These are phyloP conservation scores for Botrytis tulipae DNA, from an alignment of 2,329 filamentous ascomycete genomes.

Conservation along the genomic window DNA sequence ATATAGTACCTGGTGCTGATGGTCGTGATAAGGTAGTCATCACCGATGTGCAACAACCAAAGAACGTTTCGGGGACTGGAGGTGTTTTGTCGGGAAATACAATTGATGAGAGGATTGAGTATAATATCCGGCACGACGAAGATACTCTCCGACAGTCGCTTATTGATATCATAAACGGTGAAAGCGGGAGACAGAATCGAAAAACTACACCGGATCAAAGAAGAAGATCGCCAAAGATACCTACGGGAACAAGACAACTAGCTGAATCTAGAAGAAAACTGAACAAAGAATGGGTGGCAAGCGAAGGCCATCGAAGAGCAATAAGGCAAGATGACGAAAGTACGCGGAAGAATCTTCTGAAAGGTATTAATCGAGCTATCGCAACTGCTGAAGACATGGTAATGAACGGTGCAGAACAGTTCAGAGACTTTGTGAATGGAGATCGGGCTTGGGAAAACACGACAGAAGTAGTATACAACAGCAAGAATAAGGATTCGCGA, in stretches of 20 bases:
- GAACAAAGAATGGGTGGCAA: background rate
- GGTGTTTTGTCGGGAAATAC: background rate
- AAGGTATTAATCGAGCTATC: background rate
- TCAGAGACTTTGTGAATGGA: background rate
- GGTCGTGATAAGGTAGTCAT: background rate
- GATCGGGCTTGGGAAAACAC: background rate
- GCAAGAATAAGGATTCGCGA: background rate
- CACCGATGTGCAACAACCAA: background rate
- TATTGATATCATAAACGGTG: background rate
- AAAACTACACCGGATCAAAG: background rate
- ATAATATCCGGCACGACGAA: background rate
- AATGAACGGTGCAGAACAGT: background rate
- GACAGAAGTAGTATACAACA: background rate
- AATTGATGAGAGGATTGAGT: background rate
- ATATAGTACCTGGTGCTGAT: background rate
- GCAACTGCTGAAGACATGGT: background rate
- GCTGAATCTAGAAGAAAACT: slow-evolving; percentile 9
- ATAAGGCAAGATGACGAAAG: slow-evolving; percentile 1
- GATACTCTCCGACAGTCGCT: background rate
- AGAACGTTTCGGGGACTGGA: background rate
- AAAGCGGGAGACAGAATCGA: background rate
- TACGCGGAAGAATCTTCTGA: background rate
- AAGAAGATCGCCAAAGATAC: background rate
- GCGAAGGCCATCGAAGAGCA: background rate
- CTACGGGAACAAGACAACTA: slow-evolving; percentile 2